Evolutionary conservation across 2,329 filamentous ascomycete genomes (phyloP), one percentile per base, ranked within the genome.

Genomic region (Clarireedia monteithiana): DNA sequence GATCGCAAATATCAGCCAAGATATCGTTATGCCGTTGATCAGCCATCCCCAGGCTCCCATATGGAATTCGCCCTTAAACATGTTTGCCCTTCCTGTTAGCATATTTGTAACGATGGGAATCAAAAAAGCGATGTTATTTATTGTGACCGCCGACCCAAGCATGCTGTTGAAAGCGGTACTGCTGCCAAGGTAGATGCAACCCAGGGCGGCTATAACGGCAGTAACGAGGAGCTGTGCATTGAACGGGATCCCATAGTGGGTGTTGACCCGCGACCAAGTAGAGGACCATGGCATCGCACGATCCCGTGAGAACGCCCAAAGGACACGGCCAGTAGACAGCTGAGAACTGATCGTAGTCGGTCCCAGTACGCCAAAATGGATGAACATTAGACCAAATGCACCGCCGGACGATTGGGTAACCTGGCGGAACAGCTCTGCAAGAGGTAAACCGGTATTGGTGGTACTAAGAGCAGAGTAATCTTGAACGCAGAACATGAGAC

Each of bases 371-470:
- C 82, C 65, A 62, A 80, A 74, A 38, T 79, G 72, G 3, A 86
- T 73, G 17, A 77, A 67, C 1, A 80, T 71, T 9, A 83, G 67
- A 0, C 76, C 77, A 0, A 77, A 73, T 0, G 78, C 76, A 0
- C 77, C 79, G 0, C 72, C 72, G 1, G 70, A 71, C 3, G 74
- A 77, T 0, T 77, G 76, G 0, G 78, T 81, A 0, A 77, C 78
- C 66, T 83, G 80, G 39, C 68, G 74, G 68, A 87, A 88, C 58
- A 88, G 81, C 53, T 84, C 81, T 7, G 82, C 80, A n/a, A 87
- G 79, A 1, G 85, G 84, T 63, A 82, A 85, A 2, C 75, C 69
- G 20, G 75, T 75, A 59, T 71, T 70, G 38, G 74, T 71, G n/a
- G 72, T 66, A 53, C 80, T 74, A 48, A 82, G 75, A 30, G 75